A percentile compares a stretch with the other conserved stretches of the same genome.
These are phyloP conservation scores for Diaporthe sp. DNA, from an alignment of 2,329 filamentous ascomycete species.

Conservation along the genomic window DNA sequence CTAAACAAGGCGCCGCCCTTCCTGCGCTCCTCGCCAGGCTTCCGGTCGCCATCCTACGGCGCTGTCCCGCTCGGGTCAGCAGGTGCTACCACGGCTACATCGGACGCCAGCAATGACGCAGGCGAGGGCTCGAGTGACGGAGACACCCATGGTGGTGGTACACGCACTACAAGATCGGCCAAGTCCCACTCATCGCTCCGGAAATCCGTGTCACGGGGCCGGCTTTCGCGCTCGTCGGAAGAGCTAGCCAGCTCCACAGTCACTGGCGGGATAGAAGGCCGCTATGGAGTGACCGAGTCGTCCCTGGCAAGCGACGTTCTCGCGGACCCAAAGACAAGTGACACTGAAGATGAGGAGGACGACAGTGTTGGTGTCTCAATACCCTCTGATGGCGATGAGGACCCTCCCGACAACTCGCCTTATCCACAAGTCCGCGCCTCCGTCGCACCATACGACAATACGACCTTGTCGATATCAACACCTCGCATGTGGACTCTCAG, in stretches of 20 bases:
- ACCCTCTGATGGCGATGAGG: conserved; percentile 61
- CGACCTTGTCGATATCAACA: conserved; percentile 84
- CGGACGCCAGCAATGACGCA: conserved; percentile 34
- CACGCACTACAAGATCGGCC: conserved; percentile 16
- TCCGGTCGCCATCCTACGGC: conserved; percentile 51
- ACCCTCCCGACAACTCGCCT: conserved; percentile 78
- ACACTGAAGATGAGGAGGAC: conserved; percentile 47
- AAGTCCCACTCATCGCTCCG: conserved; percentile 37
- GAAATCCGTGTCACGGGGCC: conserved; percentile 29
- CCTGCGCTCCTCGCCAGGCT: conserved; percentile 51
- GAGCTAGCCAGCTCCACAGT: conserved; percentile 66
- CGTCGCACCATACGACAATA: conserved; percentile 82
- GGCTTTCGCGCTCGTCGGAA: conserved; percentile 55
- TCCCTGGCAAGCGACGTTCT: conserved; percentile 61
- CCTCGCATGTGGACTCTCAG: conserved; percentile 90
- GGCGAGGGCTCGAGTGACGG: conserved; percentile 40
- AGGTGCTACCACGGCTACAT: conserved; percentile 7
- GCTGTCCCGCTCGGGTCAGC: conserved; percentile 46
- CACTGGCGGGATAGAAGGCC: conserved; percentile 67
- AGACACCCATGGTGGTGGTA: conserved; percentile 1
- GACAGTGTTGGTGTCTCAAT: conserved; percentile 50
- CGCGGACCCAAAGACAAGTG: conserved; percentile 57
- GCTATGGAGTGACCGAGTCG: conserved; percentile 66
- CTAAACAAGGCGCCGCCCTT: conserved; percentile 46
- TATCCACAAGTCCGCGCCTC: conserved; percentile 86